Base-by-base conservation (phyloP, 2,329 filamentous ascomycete species). In the Nigrospora oryzae region DNA sequence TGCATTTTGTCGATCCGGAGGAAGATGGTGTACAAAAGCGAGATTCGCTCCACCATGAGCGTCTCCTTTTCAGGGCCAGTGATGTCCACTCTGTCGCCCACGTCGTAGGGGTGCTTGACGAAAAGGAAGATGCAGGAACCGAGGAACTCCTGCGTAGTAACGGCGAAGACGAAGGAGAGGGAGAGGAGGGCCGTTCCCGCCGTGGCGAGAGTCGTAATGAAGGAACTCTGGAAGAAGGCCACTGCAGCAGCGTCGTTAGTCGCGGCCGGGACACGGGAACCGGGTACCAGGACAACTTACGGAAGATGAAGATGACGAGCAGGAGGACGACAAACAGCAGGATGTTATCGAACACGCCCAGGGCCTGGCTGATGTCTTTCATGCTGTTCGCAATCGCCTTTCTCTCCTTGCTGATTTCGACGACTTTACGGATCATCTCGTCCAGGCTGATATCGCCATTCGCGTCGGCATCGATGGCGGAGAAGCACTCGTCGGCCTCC, bases 61-160 rank as follows among this genome's bases (percentile, higher is more conserved):
- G 81, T 75, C 52, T 83, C 75, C 47, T 70, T 68, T 49, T 71
- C 67, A 10, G 66, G 62, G 14, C 73, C 73, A 43, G 63, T 69
- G 51, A 97, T 85, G 56, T 96, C 89, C 37, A 97, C 87, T 23
- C 93, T 84, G 63, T 98, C 93, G 49, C 91, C 90, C 17, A 97
- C 89, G 61, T 98, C 93, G 63, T 86, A 97, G 0, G 93, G 91
- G 63, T 98, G 93, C 72, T 98, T 98, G 71, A 97, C 89, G 58
- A 98, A 98, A 1, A 98, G 71, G 71, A 98, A 98, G 58, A 98
- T 95, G 70, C 91, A 97, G 34, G 90, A 96, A 58, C 91, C 91
- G n/a, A 98, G 79, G 51, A 98, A 86, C 65, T 98, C 93, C 65
- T 96, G 90, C 4, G 85, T 84, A 2, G 90, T 96, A 45, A 85